Percentiles rank a stretch among this genome's conserved stretches.
Evolutionary conservation across 176 grass and related monocot species (phyloP).

Genomic region (Guadua angustifolia): DNA sequence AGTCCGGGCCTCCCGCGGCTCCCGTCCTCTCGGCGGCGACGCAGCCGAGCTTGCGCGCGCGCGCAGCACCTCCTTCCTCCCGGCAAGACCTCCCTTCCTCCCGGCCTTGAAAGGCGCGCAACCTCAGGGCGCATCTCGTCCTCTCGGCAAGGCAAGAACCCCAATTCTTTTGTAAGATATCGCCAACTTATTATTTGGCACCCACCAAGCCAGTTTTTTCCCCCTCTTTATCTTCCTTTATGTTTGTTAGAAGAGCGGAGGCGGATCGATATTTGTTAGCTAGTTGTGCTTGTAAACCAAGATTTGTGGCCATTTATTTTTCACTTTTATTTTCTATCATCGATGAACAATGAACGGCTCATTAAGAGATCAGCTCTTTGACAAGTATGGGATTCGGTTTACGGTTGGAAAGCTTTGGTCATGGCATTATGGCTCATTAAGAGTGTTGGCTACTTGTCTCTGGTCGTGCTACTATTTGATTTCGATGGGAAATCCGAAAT

Average conservation of each 20-base stretch:
- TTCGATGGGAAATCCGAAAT: no score
- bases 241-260: not conserved
- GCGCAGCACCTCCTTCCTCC: no score
- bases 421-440: not conserved
- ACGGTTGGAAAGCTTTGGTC: slow-evolving; percentile 5
- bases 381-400: slow-evolving; percentile 12
- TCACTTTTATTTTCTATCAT: not conserved
- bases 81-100: no score
- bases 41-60: no score
- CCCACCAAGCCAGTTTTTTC: not conserved
- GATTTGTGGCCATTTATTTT: slow-evolving; percentile 31
- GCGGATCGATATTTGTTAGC: not conserved
- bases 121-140: no score
- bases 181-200: not conserved
- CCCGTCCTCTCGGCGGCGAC: no score
- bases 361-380: not conserved
- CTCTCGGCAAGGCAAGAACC: no score
- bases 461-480: no score
- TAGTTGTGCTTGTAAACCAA: slow-evolving; percentile 5
- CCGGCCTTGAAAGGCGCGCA: no score
- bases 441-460: no score
- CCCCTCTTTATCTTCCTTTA: not conserved
- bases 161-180: slow-evolving; percentile 14
- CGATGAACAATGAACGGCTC: not conserved
- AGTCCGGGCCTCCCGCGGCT: no score